Base-by-base conservation (phyloP, 2,329 filamentous ascomycete species). In the Fusarium verrucosum region DNA sequence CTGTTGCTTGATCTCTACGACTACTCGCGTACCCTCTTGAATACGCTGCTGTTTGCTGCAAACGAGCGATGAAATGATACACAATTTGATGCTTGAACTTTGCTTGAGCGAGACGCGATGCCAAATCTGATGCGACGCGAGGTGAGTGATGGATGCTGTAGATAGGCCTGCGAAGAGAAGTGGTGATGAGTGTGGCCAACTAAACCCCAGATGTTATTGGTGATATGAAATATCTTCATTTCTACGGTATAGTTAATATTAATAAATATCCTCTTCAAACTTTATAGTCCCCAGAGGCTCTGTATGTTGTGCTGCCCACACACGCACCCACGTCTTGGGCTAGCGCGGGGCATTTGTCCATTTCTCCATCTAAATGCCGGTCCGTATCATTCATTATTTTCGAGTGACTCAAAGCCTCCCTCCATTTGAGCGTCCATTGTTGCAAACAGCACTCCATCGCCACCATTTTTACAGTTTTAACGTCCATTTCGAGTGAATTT, bases 341-440 rank as follows among this genome's bases (percentile, higher is more conserved):
- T 77, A 76, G 75, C 73, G 75, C 74, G 74, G 74, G 75, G 74
- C 74, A 75, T 53, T 58, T n/a, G 36, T 25, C 40, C 43, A 58
- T 52, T 66, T 67, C 61, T 64, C 63, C 65, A 67, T 69, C 43
- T 56, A 63, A 58, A 65, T 70, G 47, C 68, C 50, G 47, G 49
- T 41, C 52, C 62, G 60, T 65, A 62, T 60, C 60, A 72, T 68
- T 60, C 60, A 72, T 68, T 66, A 62, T 68, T 73, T 73, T 70
- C 58, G 59, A 69, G 72, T 77, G 75, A 77, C 74, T 77, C 75
- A 77, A 71, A 69, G 53, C 59, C 55, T 60, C 59, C 59, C 55
- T 60, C 59, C 38, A 55, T 56, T 36, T 25, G 56, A 57, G 46
- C 52, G 46, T 50, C 62, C 41, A 43, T 32, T 49, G 37, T 46